A percentile compares a stretch with the other conserved stretches of the same genome.
Conservation (phyloP, 202 grass and related monocot species). For the Hordeum pubiflorum region DNA sequence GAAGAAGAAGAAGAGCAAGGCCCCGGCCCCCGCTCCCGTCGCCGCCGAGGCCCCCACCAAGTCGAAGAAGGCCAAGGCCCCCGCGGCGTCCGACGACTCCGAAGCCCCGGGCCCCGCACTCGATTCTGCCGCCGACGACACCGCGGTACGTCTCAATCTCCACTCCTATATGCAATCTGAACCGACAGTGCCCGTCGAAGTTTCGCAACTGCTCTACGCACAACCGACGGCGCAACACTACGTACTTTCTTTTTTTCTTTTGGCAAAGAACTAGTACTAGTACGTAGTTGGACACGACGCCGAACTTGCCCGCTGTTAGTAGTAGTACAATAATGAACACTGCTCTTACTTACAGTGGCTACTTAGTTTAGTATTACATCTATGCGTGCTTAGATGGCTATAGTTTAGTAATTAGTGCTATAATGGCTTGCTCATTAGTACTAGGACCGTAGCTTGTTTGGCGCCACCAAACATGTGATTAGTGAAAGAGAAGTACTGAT, state of each 20-base stretch:
- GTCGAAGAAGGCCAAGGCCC: slow-evolving; percentile 30
- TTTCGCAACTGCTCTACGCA: not conserved
- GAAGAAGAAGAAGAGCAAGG: slow-evolving; percentile 64
- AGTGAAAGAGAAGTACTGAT: not conserved
- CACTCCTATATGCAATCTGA: not conserved
- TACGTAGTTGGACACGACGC: not conserved
- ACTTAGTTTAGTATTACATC: no score
- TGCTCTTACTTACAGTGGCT: not conserved
- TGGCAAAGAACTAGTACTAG: not conserved
- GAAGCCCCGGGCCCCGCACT: slow-evolving; percentile 31
- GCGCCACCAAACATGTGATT: not conserved
- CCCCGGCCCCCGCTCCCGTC: slow-evolving; percentile 37
- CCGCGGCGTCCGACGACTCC: not conserved
- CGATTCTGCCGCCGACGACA: slow-evolving; percentile 25
- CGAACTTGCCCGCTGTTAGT: not conserved
- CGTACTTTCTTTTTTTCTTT: no score
- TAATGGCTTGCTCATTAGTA: no score
- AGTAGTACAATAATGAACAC: not conserved
- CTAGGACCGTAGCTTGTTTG: not conserved
- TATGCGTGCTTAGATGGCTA: not conserved
- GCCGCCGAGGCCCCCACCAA: slow-evolving; percentile 18
- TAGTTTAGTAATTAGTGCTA: not conserved
- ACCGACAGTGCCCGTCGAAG: not conserved
- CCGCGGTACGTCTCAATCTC: slow-evolving; percentile 25
- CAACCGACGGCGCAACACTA: not conserved